Conservation (phyloP, 2,329 filamentous ascomycete genomes). For the Colletotrichum tabaci region DNA sequence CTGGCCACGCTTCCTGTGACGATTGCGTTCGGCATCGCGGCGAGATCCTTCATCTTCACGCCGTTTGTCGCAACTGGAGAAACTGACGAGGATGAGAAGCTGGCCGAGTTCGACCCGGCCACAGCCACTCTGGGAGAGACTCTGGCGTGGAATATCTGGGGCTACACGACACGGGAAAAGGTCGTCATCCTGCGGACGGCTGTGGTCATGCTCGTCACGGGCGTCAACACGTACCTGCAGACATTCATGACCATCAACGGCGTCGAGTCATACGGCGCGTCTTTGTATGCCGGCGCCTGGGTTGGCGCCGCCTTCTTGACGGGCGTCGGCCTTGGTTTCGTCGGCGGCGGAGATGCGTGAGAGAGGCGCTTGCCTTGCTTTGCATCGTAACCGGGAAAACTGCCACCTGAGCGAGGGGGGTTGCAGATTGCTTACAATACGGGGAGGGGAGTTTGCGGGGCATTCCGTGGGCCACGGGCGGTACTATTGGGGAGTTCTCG, state of each 20-base stretch:
- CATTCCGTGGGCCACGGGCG: slow-evolving; percentile 12
- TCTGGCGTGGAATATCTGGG: slow-evolving; percentile 80
- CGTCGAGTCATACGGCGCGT: slow-evolving; percentile 78
- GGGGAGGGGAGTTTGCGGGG: slow-evolving; percentile 27
- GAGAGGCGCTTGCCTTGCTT: slow-evolving; percentile 16
- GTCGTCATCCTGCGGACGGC: slow-evolving; percentile 76
- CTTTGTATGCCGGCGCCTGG: slow-evolving; percentile 83
- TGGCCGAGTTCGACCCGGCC: slow-evolving; percentile 72
- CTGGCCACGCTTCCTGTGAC: slow-evolving; percentile 73
- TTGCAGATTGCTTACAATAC: slow-evolving; percentile 11
- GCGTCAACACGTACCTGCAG: slow-evolving; percentile 73
- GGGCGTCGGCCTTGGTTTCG: slow-evolving; percentile 68
- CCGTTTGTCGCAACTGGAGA: slow-evolving; percentile 71
- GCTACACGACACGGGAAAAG: slow-evolving; percentile 74
- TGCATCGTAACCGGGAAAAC: slow-evolving; percentile 7
- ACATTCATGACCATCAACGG: slow-evolving; percentile 78
- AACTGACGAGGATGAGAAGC: slow-evolving; percentile 63
- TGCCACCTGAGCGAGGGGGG: slow-evolving; percentile 22
- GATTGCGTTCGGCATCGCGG: slow-evolving; percentile 75
- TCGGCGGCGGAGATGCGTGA: slow-evolving; percentile 57
- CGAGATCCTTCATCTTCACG: slow-evolving; percentile 83
- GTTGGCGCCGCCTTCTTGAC: slow-evolving; percentile 73
- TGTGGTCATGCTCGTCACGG: slow-evolving; percentile 70
- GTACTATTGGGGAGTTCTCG: slow-evolving; percentile 1
- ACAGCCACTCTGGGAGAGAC: slow-evolving; percentile 79